Evolutionary conservation across 768 basidiomycete genomes (phyloP), one percentile per base, ranked within the genome.

Genomic region (Sutorius australiensis): DNA sequence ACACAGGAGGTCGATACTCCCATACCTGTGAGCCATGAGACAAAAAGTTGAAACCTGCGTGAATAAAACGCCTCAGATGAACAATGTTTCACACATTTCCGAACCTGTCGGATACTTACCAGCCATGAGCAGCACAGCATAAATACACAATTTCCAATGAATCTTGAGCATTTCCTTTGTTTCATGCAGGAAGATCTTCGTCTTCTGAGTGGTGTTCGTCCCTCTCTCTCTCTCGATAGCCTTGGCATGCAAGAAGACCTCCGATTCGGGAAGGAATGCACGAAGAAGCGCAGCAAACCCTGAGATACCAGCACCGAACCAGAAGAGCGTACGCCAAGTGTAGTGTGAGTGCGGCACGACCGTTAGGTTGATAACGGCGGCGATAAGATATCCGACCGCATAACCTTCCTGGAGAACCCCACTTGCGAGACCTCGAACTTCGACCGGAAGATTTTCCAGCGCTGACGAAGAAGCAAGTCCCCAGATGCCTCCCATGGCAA

Each of bases 401-500:
- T 95, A 95, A 14, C 92, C 94, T 65, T 95, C 82, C 61, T 97
- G 95, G 6, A 98, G 67, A 43, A 95, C 72, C 13, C 95, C 95
- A 19, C 83, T 86, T 3, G 84, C 86, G 2, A 97, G 72, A 19
- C 95, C 95, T 66, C 95, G 88, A 14, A 84, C 79, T 62, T 90
- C 87, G 30, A 89, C 84, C 0, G 94, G 94, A 10, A 95, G 77
- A 66, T 90, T 94, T 68, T 97, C 94, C 34, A 97, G 83, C 0
- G 89, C 85, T 0, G 89, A 93, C 0, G 90, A 79, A 1, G 89
- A 76, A 0, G 91, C 80, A 30, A 92, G 73, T 16, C 92, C 92
- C 92, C 93, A 95, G 42, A 95, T 80, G 0, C 90, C 90, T 32
- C 91, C 90, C 90, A 93, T 92, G 1, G 84, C 86, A 46, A 93